A percentile compares a stretch with the other conserved stretches of the same genome.
Evolutionary conservation across 2,329 filamentous ascomycete species (phyloP).

Genomic region (Trichoderma koningiopsis): DNA sequence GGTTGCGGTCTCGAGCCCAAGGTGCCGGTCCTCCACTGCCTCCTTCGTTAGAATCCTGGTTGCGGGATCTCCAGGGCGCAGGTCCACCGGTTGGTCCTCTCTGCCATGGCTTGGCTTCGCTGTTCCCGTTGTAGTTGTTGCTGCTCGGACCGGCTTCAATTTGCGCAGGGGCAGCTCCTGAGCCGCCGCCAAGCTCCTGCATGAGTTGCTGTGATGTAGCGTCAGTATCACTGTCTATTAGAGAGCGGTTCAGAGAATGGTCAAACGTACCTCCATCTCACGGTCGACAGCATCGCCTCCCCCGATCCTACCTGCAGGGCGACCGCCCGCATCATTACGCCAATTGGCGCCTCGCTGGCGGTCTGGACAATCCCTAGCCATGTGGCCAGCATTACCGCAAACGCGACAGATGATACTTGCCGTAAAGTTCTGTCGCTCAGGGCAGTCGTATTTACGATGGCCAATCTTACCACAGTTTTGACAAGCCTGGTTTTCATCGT

Average conservation of each 20-base stretch:
- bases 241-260: neutral
- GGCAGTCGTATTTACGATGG: constrained; percentile 98
- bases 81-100: constrained; percentile 80
- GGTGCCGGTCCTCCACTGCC: constrained; percentile 53
- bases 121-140: constrained; percentile 43
- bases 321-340: constrained; percentile 71
- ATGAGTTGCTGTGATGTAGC: constrained; percentile 75
- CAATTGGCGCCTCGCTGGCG: constrained; percentile 87
- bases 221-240: neutral
- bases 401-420: constrained; percentile 98
- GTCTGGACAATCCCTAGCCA: constrained; percentile 97
- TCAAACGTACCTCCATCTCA: constrained; percentile 84
- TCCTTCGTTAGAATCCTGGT: constrained; percentile 54
- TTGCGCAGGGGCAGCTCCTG: constrained; percentile 67
- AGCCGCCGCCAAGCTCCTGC: constrained; percentile 88
- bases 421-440: constrained; percentile 97
- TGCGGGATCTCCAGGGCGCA: constrained; percentile 73
- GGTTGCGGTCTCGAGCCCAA: constrained; percentile 64
- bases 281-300: constrained; percentile 84
- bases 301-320: constrained; percentile 67
- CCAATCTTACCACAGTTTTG: constrained; percentile 99
- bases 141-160: constrained; percentile 81
- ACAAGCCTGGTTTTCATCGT: constrained; percentile 98
- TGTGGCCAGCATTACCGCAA: constrained; percentile 96
- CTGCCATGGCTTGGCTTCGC: constrained; percentile 82